phyloP scores from a whole-genome alignment of 176 grass and related monocot species.

The Aegilops sharonensis region DNA sequence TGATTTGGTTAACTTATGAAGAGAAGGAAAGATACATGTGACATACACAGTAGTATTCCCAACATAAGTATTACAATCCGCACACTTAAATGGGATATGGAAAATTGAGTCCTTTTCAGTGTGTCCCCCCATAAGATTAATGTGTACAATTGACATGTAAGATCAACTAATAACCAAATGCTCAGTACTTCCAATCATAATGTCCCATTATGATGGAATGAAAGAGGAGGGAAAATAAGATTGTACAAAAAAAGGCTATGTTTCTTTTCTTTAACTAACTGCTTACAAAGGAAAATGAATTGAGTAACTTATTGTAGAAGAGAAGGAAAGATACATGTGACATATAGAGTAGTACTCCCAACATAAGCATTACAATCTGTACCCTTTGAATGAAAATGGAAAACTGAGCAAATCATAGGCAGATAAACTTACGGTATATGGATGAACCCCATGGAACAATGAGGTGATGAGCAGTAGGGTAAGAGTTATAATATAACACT shows the following conservation, averaged over 20 bases:
- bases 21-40: not conserved
- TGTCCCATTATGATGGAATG: not conserved
- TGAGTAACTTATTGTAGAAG: not conserved
- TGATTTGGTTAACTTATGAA: not conserved
- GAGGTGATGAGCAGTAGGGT: not conserved
- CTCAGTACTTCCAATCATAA: not conserved
- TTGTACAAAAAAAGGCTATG: not conserved
- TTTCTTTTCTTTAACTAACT: not conserved
- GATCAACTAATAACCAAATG: not conserved
- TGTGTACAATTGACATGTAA: not conserved
- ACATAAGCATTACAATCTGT: not conserved
- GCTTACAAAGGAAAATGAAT: not conserved
- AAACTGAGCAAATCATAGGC: not conserved
- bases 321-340: not conserved
- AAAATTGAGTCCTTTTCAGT: not conserved
- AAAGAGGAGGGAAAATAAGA: not conserved
- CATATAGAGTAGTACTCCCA: not conserved
- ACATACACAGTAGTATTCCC: not conserved
- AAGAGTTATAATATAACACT: not conserved
- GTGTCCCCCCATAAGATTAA: not conserved
- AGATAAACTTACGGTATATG: not conserved
- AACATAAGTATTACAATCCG: not conserved
- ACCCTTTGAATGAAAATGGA: not conserved
- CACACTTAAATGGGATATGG: not conserved
- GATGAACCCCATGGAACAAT: not conserved